These are phyloP conservation scores for Hydnum rufescens DNA, from an alignment of 768 basidiomycete genomes.

Conservation along the genomic window DNA sequence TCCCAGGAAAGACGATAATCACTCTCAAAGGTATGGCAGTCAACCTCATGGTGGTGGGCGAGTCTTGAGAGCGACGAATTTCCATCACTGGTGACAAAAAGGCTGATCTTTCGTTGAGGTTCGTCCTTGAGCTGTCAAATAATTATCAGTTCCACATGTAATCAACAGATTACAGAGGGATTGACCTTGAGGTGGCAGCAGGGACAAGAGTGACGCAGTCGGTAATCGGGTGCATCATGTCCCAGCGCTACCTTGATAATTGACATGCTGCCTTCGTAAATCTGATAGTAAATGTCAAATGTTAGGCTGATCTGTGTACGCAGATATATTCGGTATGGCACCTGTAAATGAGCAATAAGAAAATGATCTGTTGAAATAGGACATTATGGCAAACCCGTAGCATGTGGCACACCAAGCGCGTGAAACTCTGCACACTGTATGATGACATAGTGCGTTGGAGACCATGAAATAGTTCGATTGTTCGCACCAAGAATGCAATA, in stretches of 20 bases:
- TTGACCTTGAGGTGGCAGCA: conserved; percentile 16
- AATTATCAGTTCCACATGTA: too few relatives aligned
- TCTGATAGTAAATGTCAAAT: conserved; percentile 21
- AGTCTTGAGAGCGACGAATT: background rate
- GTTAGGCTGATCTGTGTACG: conserved; percentile 15
- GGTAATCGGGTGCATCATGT: conserved; percentile 18
- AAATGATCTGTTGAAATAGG: too few relatives aligned
- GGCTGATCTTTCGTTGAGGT: too few relatives aligned
- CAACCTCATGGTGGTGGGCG: background rate
- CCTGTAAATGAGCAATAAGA: conserved; percentile 12
- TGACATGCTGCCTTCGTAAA: conserved; percentile 12
- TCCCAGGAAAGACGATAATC: background rate
- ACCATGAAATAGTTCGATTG: background rate
- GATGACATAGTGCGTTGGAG: background rate
- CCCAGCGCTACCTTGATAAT: conserved; percentile 15
- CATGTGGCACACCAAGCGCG: conserved; percentile 15
- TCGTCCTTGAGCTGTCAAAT: too few relatives aligned
- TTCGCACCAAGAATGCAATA: background rate
- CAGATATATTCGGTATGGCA: conserved; percentile 13
- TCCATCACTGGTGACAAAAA: background rate
- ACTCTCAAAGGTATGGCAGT: background rate
- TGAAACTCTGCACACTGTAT: conserved; percentile 16
- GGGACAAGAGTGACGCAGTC: conserved; percentile 19
- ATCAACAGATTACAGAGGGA: background rate
- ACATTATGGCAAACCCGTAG: conserved; percentile 12